Conservation (phyloP, 1,139 yeast species). For the Pichia sp. region DNA sequence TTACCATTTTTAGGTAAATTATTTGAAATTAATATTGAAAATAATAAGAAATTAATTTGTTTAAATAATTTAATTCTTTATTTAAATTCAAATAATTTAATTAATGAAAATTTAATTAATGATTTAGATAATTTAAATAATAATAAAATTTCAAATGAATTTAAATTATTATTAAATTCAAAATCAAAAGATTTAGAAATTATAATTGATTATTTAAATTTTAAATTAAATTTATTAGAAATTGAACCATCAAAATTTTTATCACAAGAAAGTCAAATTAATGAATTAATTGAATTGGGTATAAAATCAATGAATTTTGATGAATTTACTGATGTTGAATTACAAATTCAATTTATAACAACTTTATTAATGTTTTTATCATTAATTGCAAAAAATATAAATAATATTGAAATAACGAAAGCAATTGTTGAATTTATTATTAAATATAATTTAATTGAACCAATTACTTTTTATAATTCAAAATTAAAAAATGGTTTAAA, state of each 20-base stretch:
- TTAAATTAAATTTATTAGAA: slow-evolving; percentile 15
- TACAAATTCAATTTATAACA: slow-evolving; percentile 16
- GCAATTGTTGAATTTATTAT: slow-evolving; percentile 22
- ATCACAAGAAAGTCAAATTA: slow-evolving; percentile 3
- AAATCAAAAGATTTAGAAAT: slow-evolving; percentile 9
- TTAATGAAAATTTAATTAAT: slow-evolving; percentile 10
- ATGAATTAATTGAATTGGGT: slow-evolving; percentile 10
- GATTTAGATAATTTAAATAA: slow-evolving; percentile 13
- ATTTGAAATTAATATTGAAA: slow-evolving; percentile 15
- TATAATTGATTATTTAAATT: slow-evolving; percentile 22
- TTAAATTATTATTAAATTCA: not conserved
- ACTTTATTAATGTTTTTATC: slow-evolving; percentile 45
- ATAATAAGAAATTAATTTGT: slow-evolving; percentile 53
- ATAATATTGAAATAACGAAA: slow-evolving; percentile 15
- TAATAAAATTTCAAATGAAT: slow-evolving; percentile 6
- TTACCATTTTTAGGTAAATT: slow-evolving; percentile 33
- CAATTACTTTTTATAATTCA: slow-evolving; percentile 18
- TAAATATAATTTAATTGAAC: slow-evolving; percentile 19
- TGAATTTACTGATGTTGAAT: slow-evolving; percentile 9
- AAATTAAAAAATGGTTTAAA: slow-evolving; percentile 10
- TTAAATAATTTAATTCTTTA: slow-evolving; percentile 68
- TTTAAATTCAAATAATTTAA: slow-evolving; percentile 26
- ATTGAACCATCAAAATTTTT: slow-evolving; percentile 4
- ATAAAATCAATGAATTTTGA: slow-evolving; percentile 3
- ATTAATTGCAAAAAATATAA: slow-evolving; percentile 38